A percentile compares a stretch with the other conserved stretches of the same genome.
Conservation (phyloP, 2,329 filamentous ascomycete genomes). For the Exophiala lecanii-corni region DNA sequence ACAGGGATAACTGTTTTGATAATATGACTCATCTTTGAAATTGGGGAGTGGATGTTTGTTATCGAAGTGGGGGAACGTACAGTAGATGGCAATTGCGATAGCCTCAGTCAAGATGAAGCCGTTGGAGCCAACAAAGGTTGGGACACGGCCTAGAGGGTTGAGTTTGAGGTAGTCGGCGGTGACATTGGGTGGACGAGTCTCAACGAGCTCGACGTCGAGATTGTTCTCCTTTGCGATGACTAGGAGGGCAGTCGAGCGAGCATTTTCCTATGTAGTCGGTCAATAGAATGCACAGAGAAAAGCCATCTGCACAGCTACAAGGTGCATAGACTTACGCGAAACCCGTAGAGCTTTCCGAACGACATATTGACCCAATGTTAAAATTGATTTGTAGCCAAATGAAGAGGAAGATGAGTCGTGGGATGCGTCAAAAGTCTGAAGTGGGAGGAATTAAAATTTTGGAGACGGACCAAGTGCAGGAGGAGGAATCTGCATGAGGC, state of each 20-base stretch:
- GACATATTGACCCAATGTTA: slow-evolving; percentile 60
- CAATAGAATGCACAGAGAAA: no score
- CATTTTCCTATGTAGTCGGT: slow-evolving; percentile 18
- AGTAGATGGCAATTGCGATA: slow-evolving; percentile 95
- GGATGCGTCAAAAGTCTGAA: not conserved
- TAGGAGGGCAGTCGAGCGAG: slow-evolving; percentile 51
- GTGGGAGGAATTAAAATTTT: slow-evolving; percentile 3
- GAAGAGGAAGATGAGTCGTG: slow-evolving; percentile 1
- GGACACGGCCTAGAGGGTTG: slow-evolving; percentile 86
- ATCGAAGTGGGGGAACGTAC: slow-evolving; percentile 57
- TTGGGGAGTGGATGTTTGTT: slow-evolving; percentile 17
- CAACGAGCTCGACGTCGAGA: slow-evolving; percentile 81
- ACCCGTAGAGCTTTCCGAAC: slow-evolving; percentile 97
- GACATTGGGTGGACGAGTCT: slow-evolving; percentile 61
- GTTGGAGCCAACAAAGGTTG: slow-evolving; percentile 87
- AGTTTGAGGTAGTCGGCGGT: slow-evolving; percentile 75
- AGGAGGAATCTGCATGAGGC: not conserved
- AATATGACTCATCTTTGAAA: slow-evolving; percentile 63
- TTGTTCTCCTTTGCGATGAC: slow-evolving; percentile 97
- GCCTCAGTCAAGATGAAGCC: slow-evolving; percentile 83
- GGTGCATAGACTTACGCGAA: slow-evolving; percentile 56
- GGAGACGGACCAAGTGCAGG: not conserved
- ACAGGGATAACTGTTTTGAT: slow-evolving; percentile 94
- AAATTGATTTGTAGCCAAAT: not conserved
- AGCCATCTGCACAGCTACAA: no score